A percentile compares a stretch with the other conserved stretches of the same genome.
Conservation (phyloP, 2,329 filamentous ascomycete genomes). For the Didymella pinodella region DNA sequence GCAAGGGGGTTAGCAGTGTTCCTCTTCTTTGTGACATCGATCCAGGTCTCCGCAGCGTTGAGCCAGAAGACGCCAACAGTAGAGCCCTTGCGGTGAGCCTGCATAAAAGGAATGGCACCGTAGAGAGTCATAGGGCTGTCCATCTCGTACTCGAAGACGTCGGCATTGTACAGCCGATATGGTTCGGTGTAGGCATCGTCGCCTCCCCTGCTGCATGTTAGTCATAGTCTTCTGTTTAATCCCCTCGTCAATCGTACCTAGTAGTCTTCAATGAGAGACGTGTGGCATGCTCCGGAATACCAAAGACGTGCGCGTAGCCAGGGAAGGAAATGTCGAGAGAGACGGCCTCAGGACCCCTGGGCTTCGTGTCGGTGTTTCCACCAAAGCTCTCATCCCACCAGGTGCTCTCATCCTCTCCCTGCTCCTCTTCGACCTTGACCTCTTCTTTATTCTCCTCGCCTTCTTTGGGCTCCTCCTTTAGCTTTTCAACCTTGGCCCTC, state of each 20-base stretch:
- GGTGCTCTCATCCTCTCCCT: slow-evolving; percentile 79
- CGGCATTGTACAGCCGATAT: slow-evolving; percentile 93
- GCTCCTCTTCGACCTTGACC: slow-evolving; percentile 51
- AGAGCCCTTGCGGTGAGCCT: slow-evolving; percentile 91
- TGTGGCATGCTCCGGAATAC: slow-evolving; percentile 91
- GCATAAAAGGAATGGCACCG: slow-evolving; percentile 97
- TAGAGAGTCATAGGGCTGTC: slow-evolving; percentile 99
- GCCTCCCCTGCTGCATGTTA: slow-evolving; percentile 65
- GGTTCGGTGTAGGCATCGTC: slow-evolving; percentile 86
- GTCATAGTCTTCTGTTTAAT: background rate
- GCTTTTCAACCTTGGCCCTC: slow-evolving; percentile 81
- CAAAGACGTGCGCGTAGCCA: slow-evolving; percentile 90
- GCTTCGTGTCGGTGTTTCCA: slow-evolving; percentile 93
- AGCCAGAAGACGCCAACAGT: slow-evolving; percentile 98
- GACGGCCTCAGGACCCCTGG: slow-evolving; percentile 91
- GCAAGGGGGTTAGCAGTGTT: slow-evolving; percentile 77
- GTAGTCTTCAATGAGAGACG: slow-evolving; percentile 89
- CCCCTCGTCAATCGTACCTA: slow-evolving; percentile 57
- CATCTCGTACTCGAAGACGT: slow-evolving; percentile 97
- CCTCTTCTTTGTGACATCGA: slow-evolving; percentile 88
- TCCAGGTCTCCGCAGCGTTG: slow-evolving; percentile 96
- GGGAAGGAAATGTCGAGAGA: slow-evolving; percentile 91
- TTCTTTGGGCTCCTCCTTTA: slow-evolving; percentile 57
- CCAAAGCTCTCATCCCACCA: slow-evolving; percentile 99
- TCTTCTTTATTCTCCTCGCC: slow-evolving; percentile 57